Conservation (phyloP, 2,329 filamentous ascomycete genomes). For the Amauroascus niger region DNA sequence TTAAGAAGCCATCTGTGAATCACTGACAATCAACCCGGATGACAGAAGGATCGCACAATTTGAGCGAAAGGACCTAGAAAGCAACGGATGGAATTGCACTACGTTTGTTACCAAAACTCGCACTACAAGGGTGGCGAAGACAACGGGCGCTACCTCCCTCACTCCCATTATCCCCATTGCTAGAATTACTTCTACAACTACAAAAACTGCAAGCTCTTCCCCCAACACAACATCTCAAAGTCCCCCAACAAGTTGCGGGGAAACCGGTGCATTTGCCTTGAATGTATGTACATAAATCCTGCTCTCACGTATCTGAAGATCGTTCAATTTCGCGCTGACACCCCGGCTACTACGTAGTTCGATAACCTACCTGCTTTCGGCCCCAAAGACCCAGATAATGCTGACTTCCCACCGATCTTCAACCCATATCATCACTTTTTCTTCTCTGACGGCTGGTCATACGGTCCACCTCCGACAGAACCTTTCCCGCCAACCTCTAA, state of each 20-base stretch:
- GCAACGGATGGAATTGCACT: not conserved
- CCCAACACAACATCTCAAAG: not conserved
- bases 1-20: no score
- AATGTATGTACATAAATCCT: not conserved
- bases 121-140: not conserved
- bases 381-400: slow-evolving; percentile 22
- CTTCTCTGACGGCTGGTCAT: slow-evolving; percentile 44
- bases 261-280: not conserved
- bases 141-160: not conserved
- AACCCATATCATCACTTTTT: slow-evolving; percentile 44
- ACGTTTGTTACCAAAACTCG: not conserved
- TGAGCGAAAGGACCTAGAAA: not conserved
- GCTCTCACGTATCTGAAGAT: not conserved
- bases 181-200: not conserved
- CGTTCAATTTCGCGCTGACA: not conserved
- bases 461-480: slow-evolving; percentile 38
- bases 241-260: not conserved
- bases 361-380: slow-evolving; percentile 23
- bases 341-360: slow-evolving; percentile 18
- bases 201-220: not conserved
- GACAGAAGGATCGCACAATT: no score
- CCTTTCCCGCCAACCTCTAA: slow-evolving; percentile 39
- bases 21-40: no score
- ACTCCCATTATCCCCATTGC: not conserved
- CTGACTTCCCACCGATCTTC: slow-evolving; percentile 33